Conservation (phyloP, 1,284 basidiomycete species). For the Ceratobasidium sp. region DNA sequence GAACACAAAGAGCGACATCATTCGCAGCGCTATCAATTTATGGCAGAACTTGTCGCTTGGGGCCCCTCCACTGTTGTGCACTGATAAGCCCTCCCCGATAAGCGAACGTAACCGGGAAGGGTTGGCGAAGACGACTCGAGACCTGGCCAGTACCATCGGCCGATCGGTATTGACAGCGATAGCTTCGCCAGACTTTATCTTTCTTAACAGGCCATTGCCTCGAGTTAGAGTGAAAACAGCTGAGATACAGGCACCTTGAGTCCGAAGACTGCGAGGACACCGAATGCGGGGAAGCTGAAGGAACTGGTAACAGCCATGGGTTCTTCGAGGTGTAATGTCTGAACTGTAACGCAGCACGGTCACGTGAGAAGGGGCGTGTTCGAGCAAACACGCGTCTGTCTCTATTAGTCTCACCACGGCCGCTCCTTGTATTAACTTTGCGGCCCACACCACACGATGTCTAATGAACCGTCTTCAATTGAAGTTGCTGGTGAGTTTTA, state of each 20-base stretch:
- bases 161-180: slow-evolving; percentile 16
- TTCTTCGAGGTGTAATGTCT: no score
- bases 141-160: slow-evolving; percentile 14
- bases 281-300: no score
- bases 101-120: slow-evolving; percentile 30
- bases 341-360: slow-evolving; percentile 10
- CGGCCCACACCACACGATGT: slow-evolving; percentile 61
- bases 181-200: not conserved
- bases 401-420: slow-evolving; percentile 14
- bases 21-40: slow-evolving; percentile 14
- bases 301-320: no score
- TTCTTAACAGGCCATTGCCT: not conserved
- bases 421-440: slow-evolving; percentile 24
- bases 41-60: not conserved
- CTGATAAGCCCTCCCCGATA: slow-evolving; percentile 40
- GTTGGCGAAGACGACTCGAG: not conserved
- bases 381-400: slow-evolving; percentile 27
- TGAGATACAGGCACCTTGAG: not conserved
- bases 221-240: slow-evolving; percentile 1
- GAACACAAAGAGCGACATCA: slow-evolving; percentile 14
- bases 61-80: slow-evolving; percentile 7
- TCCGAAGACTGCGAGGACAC: no score
- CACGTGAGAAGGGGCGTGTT: slow-evolving; percentile 40
- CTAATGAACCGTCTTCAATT: slow-evolving; percentile 79
- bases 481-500: slow-evolving; percentile 76